phyloP scores from a whole-genome alignment of 306 rosid species.

The Lathyrus tuberosus region DNA sequence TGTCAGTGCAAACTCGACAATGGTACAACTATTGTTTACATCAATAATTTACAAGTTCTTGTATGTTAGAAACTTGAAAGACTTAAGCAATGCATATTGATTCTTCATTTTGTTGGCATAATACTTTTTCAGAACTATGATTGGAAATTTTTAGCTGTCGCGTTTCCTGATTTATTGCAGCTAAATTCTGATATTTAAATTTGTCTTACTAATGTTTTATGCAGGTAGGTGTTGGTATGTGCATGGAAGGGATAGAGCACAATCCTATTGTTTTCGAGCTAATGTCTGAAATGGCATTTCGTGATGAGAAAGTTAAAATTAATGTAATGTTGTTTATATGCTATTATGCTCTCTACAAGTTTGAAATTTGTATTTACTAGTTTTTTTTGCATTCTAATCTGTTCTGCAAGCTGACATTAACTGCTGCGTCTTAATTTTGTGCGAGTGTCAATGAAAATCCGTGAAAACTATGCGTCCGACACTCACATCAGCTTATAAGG shows the following conservation, averaged over 20 bases:
- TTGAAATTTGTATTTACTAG: conserved; percentile 8
- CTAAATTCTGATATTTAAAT: conserved; percentile 28
- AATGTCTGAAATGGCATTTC: conserved; percentile 96
- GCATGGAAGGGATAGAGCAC: conserved; percentile 99
- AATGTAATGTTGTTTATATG: conserved; percentile 49
- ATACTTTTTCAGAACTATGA: conserved; percentile 24
- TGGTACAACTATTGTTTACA: conserved; percentile 58
- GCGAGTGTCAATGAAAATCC: background rate
- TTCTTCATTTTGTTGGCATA: conserved; percentile 25
- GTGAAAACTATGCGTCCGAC: background rate
- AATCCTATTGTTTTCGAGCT: conserved; percentile 85
- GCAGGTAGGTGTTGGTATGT: conserved; percentile 96
- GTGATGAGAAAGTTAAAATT: conserved; percentile 66
- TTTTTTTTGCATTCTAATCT: conserved; percentile 13
- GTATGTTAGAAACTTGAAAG: conserved; percentile 30
- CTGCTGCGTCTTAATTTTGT: background rate
- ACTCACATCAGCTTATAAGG: background rate
- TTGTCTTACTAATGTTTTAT: conserved; percentile 12
- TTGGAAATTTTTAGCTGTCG: conserved; percentile 7
- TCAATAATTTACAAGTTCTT: background rate
- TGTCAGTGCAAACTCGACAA: conserved; percentile 77
- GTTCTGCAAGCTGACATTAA: too few relatives aligned
- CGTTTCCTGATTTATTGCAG: conserved; percentile 14
- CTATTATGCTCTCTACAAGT: conserved; percentile 1
- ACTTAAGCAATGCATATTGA: conserved; percentile 4